Conservation (phyloP, 31 red algal species). For the Odonthalia washingtoniensis region DNA sequence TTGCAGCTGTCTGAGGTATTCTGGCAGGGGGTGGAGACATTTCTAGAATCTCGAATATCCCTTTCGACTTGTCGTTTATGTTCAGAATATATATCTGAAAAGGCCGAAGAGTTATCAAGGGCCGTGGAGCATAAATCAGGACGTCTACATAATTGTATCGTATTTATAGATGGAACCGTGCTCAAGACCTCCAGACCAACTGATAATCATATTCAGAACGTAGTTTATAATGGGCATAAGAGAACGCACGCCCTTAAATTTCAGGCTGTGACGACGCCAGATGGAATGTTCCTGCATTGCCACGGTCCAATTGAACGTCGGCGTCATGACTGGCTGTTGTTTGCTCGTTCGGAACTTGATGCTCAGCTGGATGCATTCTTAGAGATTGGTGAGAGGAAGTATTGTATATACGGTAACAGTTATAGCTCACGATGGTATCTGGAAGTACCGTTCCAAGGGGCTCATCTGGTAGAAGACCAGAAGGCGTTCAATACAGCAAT, state of each 20-base stretch:
- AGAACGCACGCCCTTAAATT: constrained; percentile 62
- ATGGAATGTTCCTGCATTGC: constrained; percentile 3
- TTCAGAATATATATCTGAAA: background rate
- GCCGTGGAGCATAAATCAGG: background rate
- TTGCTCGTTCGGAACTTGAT: background rate
- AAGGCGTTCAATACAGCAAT: too few species aligned
- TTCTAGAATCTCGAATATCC: background rate
- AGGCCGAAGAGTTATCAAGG: background rate
- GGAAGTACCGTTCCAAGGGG: constrained; percentile 18
- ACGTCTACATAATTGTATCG: constrained; percentile 10
- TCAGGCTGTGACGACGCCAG: constrained; percentile 25
- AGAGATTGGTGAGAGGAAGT: background rate
- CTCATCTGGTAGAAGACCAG: background rate
- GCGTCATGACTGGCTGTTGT: constrained; percentile 27
- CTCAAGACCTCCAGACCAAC: constrained; percentile 22
- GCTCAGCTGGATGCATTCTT: background rate
- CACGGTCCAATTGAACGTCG: background rate
- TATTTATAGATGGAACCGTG: constrained; percentile 55
- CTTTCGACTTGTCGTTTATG: background rate
- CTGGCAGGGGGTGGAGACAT: background rate
- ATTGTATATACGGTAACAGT: background rate
- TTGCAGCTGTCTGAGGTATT: constrained; percentile 7
- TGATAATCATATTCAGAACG: constrained; percentile 25
- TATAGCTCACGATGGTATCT: constrained; percentile 10
- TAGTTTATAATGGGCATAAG: constrained; percentile 55